Conservation (phyloP, 2,329 filamentous ascomycete genomes). For the Venturia nashicola region DNA sequence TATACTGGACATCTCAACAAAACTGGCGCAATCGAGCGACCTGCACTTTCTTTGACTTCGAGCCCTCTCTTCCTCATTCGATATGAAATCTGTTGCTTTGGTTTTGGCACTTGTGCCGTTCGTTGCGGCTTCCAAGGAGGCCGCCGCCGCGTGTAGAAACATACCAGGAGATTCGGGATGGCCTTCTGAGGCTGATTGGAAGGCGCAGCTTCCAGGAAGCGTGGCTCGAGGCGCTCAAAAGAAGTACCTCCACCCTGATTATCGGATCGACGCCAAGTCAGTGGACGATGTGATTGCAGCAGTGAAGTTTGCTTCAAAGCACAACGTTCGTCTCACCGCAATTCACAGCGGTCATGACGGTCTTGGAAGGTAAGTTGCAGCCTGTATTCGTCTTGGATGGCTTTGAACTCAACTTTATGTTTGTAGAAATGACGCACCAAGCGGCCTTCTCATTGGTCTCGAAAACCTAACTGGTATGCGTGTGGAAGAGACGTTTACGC, state of each 20-base stretch:
- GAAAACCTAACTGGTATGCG: slow-evolving; percentile 3
- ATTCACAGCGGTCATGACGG: slow-evolving; percentile 39
- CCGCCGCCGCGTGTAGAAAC: slow-evolving; percentile 3
- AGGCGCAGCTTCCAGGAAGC: not conserved
- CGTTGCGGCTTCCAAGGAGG: not conserved
- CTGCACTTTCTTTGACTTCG: not conserved
- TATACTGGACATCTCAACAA: too few relatives aligned
- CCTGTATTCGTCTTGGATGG: too few relatives aligned
- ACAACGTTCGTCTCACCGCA: slow-evolving; percentile 39
- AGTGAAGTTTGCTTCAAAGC: slow-evolving; percentile 33
- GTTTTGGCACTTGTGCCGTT: not conserved
- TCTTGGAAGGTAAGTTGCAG: slow-evolving; percentile 5
- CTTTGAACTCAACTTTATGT: not conserved
- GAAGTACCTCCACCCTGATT: slow-evolving; percentile 19
- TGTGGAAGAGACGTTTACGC: slow-evolving; percentile 4
- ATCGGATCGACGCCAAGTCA: slow-evolving; percentile 29
- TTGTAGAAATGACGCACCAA: slow-evolving; percentile 9
- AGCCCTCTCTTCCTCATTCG: not conserved
- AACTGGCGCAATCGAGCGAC: not conserved
- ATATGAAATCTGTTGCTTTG: not conserved
- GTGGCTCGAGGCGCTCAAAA: not conserved
- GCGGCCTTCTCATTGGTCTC: slow-evolving; percentile 1
- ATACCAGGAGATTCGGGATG: not conserved
- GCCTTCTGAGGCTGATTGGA: slow-evolving; percentile 5
- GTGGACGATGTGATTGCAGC: slow-evolving; percentile 35